Evolutionary conservation across 2,329 filamentous ascomycete genomes (phyloP), one percentile per base, ranked within the genome.

Genomic region (Ophiocordyceps unilateralis): DNA sequence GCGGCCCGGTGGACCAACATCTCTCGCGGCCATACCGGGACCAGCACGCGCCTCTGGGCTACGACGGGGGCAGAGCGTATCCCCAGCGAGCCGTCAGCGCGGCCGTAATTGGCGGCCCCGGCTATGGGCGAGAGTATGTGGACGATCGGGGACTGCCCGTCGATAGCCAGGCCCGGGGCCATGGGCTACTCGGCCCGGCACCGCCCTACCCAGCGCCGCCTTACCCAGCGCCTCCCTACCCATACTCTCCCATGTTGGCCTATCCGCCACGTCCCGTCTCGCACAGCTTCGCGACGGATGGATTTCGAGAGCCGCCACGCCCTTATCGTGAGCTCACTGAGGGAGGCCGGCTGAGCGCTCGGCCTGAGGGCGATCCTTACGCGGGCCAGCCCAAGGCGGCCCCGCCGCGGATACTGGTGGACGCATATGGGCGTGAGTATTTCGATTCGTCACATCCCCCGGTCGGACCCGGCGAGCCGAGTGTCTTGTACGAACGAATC

Each of bases 361-460:
- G 68, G 36, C 65, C 71, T 20, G 65, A 70, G 43, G 56, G 56
- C 40, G 69, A 71, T 48, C 63, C 70, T 26, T 63, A 66, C n/a
- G 68, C 74, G 62, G 62, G 63, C 2, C 67, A 67, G 40, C 67
- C 66, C 51, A 58, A 67, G 41, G 67, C 73, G 7, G 69, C 73
- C 17, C 64, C 73, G 39, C 67, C 78, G 44, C 76, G 80, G 47
- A 81, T 94, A 48, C 70, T 93, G 28, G 69, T 93, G 43, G 88
- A 95, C 60, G 77, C 83, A 47, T 84, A 79, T 59, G 87, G 87
- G 36, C 83, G 84, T 56, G 78, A 85, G 56, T 95, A 88, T 62
- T 58, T 71, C 46, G 74, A 79, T 51, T 72, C 75, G 22, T 52
- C 62, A 10, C 67, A 65, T 40, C 50, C 58, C 21, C 50, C 66